Evolutionary conservation across 192 early-diverging fungal genomes (phyloP).

Genomic region (Gamsiella multidivaricata): DNA sequence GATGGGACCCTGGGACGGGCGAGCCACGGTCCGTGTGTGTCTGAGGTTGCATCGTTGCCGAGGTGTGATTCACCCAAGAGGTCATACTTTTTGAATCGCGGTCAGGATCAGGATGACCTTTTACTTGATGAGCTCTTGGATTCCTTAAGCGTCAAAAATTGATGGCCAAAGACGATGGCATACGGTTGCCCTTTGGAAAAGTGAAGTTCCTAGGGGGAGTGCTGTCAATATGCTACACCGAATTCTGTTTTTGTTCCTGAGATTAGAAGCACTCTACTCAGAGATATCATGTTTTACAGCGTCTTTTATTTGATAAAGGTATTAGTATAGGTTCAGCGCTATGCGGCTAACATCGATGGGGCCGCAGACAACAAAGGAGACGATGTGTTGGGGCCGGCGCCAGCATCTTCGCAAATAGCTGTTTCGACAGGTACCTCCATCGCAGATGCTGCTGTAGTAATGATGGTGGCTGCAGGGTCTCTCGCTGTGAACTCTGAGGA

Average conservation of each 20-base stretch:
- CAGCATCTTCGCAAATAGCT: neutral
- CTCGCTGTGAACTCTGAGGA: neutral
- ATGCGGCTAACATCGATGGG: no score
- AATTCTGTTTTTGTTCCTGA: no score
- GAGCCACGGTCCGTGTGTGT: constrained; percentile 15
- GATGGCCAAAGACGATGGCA: no score
- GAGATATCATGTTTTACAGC: no score
- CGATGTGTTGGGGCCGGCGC: neutral
- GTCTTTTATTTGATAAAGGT: neutral
- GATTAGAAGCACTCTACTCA: no score
- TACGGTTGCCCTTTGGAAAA: no score
- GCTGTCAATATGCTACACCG: no score
- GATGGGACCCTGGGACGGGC: constrained; percentile 15
- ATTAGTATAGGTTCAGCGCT: neutral
- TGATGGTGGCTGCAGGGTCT: neutral
- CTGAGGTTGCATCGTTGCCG: constrained; percentile 31
- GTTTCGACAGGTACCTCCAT: neutral
- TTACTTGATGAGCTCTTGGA: neutral
- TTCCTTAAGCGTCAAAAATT: no score
- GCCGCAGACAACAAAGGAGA: no score
- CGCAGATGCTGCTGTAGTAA: neutral
- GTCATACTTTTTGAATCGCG: constrained; percentile 9
- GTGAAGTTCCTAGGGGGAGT: no score
- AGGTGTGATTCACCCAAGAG: constrained; percentile 33
- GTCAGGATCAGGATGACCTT: neutral